Conservation (phyloP, 768 basidiomycete species). For the Leucosporidium scottii region DNA sequence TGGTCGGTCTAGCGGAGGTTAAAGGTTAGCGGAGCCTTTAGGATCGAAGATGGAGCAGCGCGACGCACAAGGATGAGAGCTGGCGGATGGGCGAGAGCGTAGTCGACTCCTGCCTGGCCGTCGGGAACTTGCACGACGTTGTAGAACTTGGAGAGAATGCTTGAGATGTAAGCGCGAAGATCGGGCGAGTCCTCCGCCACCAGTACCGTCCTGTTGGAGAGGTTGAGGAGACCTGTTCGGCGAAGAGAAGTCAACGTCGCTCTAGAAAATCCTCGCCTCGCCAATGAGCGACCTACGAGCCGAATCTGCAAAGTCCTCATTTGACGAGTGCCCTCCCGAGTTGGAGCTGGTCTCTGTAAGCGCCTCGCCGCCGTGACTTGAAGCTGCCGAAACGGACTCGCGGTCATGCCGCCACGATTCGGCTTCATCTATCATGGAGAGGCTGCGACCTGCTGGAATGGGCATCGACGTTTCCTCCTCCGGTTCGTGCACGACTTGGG, state of each 20-base stretch:
- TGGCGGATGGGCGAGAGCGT: conserved; percentile 15
- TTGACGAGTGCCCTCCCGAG: not conserved
- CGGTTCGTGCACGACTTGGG: conserved; percentile 18
- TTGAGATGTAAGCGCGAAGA: conserved; percentile 14
- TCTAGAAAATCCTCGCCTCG: not conserved
- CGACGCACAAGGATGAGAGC: conserved; percentile 14
- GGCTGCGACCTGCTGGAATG: conserved; percentile 8
- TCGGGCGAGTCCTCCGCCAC: conserved; percentile 27
- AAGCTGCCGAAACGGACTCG: not conserved
- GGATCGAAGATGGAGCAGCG: not conserved
- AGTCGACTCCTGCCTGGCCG: conserved; percentile 19
- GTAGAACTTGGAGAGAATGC: conserved; percentile 17
- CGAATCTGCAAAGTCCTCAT: not conserved
- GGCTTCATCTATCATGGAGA: conserved; percentile 25
- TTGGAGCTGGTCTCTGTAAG: not conserved
- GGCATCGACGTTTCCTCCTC: conserved; percentile 4
- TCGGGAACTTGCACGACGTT: conserved; percentile 21
- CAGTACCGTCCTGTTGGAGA: conserved; percentile 20
- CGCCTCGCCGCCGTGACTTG: not conserved
- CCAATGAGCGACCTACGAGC: not conserved
- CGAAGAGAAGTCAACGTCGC: conserved; percentile 2
- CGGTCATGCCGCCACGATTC: conserved; percentile 15
- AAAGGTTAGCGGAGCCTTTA: not conserved
- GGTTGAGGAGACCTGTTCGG: conserved; percentile 17
- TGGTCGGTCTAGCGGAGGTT: not conserved